Conservation (phyloP, 2,329 filamentous ascomycete species). For the Fusarium decemcellulare region DNA sequence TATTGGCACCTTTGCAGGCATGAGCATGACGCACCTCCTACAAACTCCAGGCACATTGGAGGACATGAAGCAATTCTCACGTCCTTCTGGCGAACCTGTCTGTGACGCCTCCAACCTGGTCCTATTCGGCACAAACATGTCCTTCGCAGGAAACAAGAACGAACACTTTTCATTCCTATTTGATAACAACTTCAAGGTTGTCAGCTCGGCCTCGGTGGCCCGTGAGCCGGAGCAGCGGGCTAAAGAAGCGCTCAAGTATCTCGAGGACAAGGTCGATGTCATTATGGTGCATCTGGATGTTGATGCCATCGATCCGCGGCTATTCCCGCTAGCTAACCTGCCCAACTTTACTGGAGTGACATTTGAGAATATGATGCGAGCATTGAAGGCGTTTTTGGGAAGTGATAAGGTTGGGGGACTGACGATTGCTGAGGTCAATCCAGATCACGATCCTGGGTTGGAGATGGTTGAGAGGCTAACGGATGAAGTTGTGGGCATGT, state of each 20-base stretch:
- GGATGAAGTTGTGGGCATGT: conserved; percentile 10
- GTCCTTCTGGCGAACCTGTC: conserved; percentile 29
- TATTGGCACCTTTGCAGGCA: conserved; percentile 38
- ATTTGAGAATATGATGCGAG: conserved; percentile 40
- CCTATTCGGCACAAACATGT: conserved; percentile 41
- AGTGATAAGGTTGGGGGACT: conserved; percentile 28
- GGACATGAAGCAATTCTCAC: conserved; percentile 36
- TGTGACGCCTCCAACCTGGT: conserved; percentile 37
- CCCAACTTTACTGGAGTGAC: conserved; percentile 38
- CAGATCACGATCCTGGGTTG: conserved; percentile 37
- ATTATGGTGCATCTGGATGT: conserved; percentile 42
- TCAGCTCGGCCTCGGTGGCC: conserved; percentile 33
- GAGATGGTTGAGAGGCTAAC: conserved; percentile 31
- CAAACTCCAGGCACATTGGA: conserved; percentile 19
- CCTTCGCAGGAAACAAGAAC: conserved; percentile 34
- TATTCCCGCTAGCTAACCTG: conserved; percentile 39
- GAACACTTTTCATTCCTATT: conserved; percentile 42
- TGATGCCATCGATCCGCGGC: conserved; percentile 38
- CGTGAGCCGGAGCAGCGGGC: conserved; percentile 25
- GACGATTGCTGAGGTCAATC: conserved; percentile 39
- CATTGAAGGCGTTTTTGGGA: conserved; percentile 16
- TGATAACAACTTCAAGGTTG: conserved; percentile 37
- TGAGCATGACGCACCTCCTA: conserved; percentile 41
- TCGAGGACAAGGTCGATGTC: conserved; percentile 30
- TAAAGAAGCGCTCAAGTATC: conserved; percentile 27